A percentile compares a stretch with the other conserved stretches of the same genome.
These are phyloP conservation scores for Pseudognaphalium luteoalbum DNA, from an alignment of 129 eudicot species.

Conservation along the genomic window DNA sequence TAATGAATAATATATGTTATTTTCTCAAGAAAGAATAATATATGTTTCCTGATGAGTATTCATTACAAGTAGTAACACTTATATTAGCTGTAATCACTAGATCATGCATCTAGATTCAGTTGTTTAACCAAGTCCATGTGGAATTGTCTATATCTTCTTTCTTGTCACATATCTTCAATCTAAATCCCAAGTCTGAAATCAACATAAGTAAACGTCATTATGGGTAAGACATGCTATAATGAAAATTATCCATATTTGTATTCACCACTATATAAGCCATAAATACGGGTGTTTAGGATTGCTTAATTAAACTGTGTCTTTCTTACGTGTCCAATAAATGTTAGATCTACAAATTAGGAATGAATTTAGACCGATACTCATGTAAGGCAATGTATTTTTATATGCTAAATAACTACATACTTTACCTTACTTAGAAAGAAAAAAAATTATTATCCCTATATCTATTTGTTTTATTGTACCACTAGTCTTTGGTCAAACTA, in stretches of 20 bases:
- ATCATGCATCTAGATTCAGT: not conserved
- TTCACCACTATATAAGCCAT: too few relatives aligned
- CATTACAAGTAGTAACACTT: conserved; percentile 1
- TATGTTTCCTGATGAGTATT: conserved; percentile 3
- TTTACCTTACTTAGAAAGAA: too few relatives aligned
- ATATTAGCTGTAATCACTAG: not conserved
- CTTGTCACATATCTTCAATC: conserved; percentile 34
- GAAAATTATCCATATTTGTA: not conserved
- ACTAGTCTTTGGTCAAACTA: too few relatives aligned
- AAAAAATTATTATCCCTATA: too few relatives aligned
- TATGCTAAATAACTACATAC: not conserved
- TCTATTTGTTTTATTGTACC: too few relatives aligned
- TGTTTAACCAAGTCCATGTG: not conserved
- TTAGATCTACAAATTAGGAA: too few relatives aligned
- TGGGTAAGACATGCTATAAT: not conserved
- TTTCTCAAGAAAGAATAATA: not conserved
- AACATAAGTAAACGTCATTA: not conserved
- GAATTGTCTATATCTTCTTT: not conserved
- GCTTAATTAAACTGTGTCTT: not conserved
- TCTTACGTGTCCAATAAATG: not conserved
- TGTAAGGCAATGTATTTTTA: not conserved
- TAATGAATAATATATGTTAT: not conserved
- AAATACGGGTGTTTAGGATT: not conserved
- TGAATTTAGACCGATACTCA: not conserved
- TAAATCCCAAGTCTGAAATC: conserved; percentile 66